Evolutionary conservation across 225 moss, liverwort and hornwort genomes (phyloP), one percentile per base, ranked within the genome.

Genomic region (Asterella californica): DNA sequence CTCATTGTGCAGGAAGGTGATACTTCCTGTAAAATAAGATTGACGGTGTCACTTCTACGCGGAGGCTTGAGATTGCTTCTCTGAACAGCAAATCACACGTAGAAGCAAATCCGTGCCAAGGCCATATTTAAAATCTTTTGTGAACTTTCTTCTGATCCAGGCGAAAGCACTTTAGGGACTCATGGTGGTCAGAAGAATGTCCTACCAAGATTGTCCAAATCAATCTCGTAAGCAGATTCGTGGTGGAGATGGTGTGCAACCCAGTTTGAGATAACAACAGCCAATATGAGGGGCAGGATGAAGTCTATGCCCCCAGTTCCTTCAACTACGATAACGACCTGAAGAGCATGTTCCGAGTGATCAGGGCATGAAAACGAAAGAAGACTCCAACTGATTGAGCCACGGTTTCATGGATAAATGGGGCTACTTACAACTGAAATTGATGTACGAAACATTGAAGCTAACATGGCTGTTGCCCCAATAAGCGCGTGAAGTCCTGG

Each of bases 301-400:
- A 92, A 94, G 70, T 94, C 92, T 79, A 94, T 88, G 57, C 94
- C 88, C 54, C 91, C 91, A 79, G 94, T 94, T 15, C 89, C 94
- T 85, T 94, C 94, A 83, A 90, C 87, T 81, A 94, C 85, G 46
- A 94, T 94, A 29, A 92, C 94, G 73, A 94, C 90, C 91, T 92
- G 84, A 38, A 81, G 2, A 57, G 15, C 62, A 73, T 12, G 55
- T 38, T 30, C 15, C 15, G 59, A 42, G 9, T 9, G 30, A 63
- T 74, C 48, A 61, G 47, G 18, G 17, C 34, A 38, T 34, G 37
- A 55, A 29, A 48, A 6, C 0, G 10, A 46, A 66, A 34, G 66
- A 29, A 66, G 0, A 34, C 5, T 53, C 75, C 49, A 70, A 70
- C 6, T 29, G 18, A 19, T 19, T 2, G 1, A 46, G 25, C 53